These are phyloP conservation scores for Tillandsia fasciculata DNA, from an alignment of 176 grass and related monocot species.

Conservation along the genomic window DNA sequence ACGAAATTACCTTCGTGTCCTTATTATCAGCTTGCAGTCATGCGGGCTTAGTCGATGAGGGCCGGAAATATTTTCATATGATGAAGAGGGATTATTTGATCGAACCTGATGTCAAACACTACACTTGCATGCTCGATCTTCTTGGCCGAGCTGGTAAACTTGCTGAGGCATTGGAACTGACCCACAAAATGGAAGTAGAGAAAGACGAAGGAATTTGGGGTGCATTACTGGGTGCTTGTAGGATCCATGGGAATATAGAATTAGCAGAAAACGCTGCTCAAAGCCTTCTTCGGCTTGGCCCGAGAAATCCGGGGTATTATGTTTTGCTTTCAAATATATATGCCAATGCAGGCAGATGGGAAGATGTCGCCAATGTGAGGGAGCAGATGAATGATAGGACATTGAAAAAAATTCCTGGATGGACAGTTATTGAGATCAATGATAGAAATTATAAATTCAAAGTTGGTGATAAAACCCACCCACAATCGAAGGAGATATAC, in stretches of 20 bases:
- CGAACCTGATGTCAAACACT: neutral
- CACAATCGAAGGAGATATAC: neutral
- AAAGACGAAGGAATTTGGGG: constrained; percentile 3
- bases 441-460: neutral
- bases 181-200: neutral
- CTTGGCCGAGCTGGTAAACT: neutral
- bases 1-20: neutral
- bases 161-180: neutral
- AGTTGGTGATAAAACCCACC: neutral
- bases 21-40: neutral
- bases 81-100: neutral
- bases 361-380: neutral
- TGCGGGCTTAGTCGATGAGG: neutral
- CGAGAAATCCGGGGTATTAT: constrained; percentile 3
- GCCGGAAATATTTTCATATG: neutral
- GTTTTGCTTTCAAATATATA: constrained; percentile 1
- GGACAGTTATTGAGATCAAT: neutral
- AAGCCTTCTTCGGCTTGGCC: neutral
- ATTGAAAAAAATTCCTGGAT: neutral
- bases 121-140: constrained; percentile 4
- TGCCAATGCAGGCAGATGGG: neutral
- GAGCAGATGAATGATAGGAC: neutral
- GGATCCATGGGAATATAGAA: neutral
- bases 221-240: constrained; percentile 1
- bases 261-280: neutral